Conservation (phyloP, 2,329 filamentous ascomycete species). For the Pseudofabraea citricarpa region DNA sequence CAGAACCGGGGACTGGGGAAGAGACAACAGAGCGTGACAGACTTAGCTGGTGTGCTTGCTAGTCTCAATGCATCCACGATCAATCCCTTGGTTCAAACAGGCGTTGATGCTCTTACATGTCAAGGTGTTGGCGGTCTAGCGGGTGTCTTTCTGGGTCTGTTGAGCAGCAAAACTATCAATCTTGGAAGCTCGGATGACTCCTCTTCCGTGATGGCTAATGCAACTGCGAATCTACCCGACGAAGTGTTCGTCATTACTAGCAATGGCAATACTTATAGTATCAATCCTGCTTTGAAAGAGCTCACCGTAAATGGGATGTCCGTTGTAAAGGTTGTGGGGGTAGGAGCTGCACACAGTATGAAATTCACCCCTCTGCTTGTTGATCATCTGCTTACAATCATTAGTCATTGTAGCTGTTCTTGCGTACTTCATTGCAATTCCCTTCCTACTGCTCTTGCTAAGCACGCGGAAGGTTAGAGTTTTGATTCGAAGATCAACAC, state of each 20-base stretch:
- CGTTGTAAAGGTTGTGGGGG: not conserved
- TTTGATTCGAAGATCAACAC: not conserved
- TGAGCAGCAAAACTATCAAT: conserved; percentile 18
- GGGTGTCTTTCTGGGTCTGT: conserved; percentile 23
- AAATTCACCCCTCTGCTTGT: not conserved
- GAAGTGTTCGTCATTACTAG: conserved; percentile 5
- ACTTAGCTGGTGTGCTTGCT: conserved; percentile 5
- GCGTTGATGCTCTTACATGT: conserved; percentile 27
- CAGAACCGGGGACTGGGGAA: conserved; percentile 5
- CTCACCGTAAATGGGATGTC: not conserved
- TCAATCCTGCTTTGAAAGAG: not conserved
- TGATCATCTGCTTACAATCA: not conserved
- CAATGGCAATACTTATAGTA: conserved; percentile 5
- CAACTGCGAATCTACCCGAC: conserved; percentile 7
- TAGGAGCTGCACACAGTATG: not conserved
- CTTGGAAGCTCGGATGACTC: conserved; percentile 4
- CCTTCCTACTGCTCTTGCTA: not conserved
- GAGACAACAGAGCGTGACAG: conserved; percentile 6
- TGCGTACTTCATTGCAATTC: not conserved
- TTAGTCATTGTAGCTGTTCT: not conserved
- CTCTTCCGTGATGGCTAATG: too few species aligned
- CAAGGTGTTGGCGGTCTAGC: conserved; percentile 29
- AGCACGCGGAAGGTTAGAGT: not conserved
- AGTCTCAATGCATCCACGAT: conserved; percentile 26
- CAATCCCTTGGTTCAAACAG: conserved; percentile 25